phyloP scores from a whole-genome alignment of 257 asterid species.

The Solanum bulbocastanum region DNA sequence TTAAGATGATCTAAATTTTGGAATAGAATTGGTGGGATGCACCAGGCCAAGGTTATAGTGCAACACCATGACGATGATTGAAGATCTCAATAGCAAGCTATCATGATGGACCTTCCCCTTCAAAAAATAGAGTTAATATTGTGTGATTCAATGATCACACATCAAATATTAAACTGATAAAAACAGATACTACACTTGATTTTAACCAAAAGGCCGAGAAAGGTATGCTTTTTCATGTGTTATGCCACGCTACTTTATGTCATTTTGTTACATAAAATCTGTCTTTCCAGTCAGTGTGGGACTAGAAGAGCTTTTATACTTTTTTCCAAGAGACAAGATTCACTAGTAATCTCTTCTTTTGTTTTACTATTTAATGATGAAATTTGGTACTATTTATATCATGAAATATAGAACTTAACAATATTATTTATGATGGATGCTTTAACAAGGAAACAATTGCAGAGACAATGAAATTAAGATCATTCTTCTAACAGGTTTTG shows the following conservation, averaged over 20 bases:
- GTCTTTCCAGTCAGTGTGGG: not conserved
- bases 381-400: too few species aligned
- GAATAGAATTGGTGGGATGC: not conserved
- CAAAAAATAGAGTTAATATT: not conserved
- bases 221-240: constrained; percentile 18
- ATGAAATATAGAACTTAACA: not conserved
- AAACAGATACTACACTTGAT: constrained; percentile 31
- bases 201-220: constrained; percentile 51
- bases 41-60: not conserved
- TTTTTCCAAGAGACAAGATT: too few species aligned
- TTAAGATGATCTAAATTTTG: too few species aligned
- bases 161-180: constrained; percentile 27
- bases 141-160: not conserved
- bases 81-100: not conserved
- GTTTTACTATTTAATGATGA: too few species aligned
- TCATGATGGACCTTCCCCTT: too few species aligned
- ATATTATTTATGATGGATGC: not conserved
- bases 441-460: not conserved
- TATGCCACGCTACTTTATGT: not conserved
- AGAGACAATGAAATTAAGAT: not conserved
- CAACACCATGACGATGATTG: not conserved
- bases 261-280: not conserved
- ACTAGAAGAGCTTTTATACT: not conserved
- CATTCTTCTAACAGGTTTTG: not conserved
- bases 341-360: too few species aligned